A percentile compares a stretch with the other conserved stretches of the same genome.
Evolutionary conservation across 2,329 filamentous ascomycete species (phyloP).

Genomic region (Claviceps digitariae): DNA sequence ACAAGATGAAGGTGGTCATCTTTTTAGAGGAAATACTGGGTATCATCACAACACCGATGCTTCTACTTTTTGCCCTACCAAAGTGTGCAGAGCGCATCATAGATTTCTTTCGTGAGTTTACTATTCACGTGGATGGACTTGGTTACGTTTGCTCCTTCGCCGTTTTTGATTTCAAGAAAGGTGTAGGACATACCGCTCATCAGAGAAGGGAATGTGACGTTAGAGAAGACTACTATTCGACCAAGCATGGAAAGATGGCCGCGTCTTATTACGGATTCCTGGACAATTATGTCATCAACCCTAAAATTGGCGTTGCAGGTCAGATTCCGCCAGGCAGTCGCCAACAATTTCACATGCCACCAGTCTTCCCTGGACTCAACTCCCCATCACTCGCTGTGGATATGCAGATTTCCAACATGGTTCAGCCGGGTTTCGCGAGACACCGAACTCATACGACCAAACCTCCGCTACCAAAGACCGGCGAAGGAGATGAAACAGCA

Average conservation of each 20-base stretch:
- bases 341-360: conserved; percentile 57
- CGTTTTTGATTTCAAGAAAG: conserved; percentile 92
- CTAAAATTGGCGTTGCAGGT: conserved; percentile 51
- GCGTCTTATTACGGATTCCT: conserved; percentile 91
- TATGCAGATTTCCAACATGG: conserved; percentile 34
- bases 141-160: conserved; percentile 96
- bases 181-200: conserved; percentile 34
- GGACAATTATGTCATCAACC: conserved; percentile 75
- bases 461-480: background rate
- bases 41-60: conserved; percentile 81
- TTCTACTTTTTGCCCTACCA: conserved; percentile 76
- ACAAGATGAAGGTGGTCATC: conserved; percentile 83
- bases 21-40: conserved; percentile 87
- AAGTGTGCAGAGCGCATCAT: conserved; percentile 85
- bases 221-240: conserved; percentile 83
- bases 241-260: conserved; percentile 97
- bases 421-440: conserved; percentile 29
- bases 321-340: conserved; percentile 41
- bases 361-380: conserved; percentile 57
- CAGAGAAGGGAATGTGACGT: conserved; percentile 41
- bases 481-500: conserved; percentile 16
- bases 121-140: conserved; percentile 88
- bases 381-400: conserved; percentile 46
- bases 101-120: conserved; percentile 97
- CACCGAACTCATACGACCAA: conserved; percentile 18